These are phyloP conservation scores for Diplosphaera chodatii DNA, from an alignment of 139 green algal species.

Conservation along the genomic window DNA sequence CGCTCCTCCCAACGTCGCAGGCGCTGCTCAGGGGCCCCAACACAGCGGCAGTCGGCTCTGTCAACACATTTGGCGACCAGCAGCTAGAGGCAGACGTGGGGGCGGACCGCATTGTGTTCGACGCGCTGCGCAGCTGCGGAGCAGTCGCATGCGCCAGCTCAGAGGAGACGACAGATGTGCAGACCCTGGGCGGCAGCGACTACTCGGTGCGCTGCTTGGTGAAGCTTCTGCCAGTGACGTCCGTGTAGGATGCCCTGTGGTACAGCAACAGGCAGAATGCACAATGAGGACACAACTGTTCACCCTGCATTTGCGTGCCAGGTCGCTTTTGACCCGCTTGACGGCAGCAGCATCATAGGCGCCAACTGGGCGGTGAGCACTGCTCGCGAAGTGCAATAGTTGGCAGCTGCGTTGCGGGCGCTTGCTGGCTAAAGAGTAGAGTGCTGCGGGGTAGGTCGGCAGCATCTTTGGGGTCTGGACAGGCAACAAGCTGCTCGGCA, in stretches of 20 bases:
- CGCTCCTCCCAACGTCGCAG: neutral
- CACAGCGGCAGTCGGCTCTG: constrained; percentile 19
- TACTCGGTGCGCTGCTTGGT: constrained; percentile 45
- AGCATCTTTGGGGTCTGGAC: constrained; percentile 81
- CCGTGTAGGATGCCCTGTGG: too few species aligned
- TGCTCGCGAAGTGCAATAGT: neutral
- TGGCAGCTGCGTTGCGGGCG: neutral
- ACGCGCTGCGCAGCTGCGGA: constrained; percentile 37
- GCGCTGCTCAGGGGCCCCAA: constrained; percentile 3
- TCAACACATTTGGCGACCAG: constrained; percentile 53
- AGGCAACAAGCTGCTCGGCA: constrained; percentile 46
- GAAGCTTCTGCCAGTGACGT: too few species aligned
- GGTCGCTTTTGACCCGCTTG: constrained; percentile 83
- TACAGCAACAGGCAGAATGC: too few species aligned
- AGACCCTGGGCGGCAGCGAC: constrained; percentile 32
- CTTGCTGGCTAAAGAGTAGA: neutral
- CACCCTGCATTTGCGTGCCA: constrained; percentile 6
- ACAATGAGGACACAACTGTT: neutral
- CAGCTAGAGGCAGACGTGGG: constrained; percentile 67
- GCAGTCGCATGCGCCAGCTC: constrained; percentile 58
- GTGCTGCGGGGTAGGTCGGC: constrained; percentile 16
- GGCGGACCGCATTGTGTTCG: constrained; percentile 61
- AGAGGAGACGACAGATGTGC: constrained; percentile 62
- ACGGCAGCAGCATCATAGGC: constrained; percentile 67
- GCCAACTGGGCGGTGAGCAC: constrained; percentile 66